Percentiles rank a stretch among this genome's conserved stretches.
Evolutionary conservation across 2,329 filamentous ascomycete species (phyloP).

Genomic region (Alternaria brassicicola): DNA sequence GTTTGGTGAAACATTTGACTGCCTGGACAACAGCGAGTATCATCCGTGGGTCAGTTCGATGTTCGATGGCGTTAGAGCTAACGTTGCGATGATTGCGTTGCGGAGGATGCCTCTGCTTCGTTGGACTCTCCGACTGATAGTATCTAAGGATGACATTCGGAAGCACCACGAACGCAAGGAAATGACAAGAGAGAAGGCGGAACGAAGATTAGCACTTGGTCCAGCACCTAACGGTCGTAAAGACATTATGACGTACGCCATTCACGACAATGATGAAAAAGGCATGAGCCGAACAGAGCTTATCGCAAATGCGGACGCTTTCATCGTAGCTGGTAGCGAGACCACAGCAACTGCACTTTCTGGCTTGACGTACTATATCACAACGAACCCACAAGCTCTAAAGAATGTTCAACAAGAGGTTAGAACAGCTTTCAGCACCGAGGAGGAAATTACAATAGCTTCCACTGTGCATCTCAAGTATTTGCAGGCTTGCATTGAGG

Average conservation of each 20-base stretch:
- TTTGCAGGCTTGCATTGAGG: slow-evolving; percentile 25
- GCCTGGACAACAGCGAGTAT: slow-evolving; percentile 37
- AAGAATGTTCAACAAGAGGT: slow-evolving; percentile 17
- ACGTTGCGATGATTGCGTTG: not conserved
- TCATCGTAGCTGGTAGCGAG: slow-evolving; percentile 48
- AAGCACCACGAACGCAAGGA: not conserved
- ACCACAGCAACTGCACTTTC: slow-evolving; percentile 23
- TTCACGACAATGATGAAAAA: slow-evolving; percentile 19
- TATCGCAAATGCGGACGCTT: slow-evolving; percentile 31
- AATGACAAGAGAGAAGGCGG: not conserved
- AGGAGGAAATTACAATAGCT: slow-evolving; percentile 17
- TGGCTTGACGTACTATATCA: slow-evolving; percentile 10
- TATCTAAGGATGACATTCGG: slow-evolving; percentile 1
- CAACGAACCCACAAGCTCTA: slow-evolving; percentile 15
- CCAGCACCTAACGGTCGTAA: not conserved
- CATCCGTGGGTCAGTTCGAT: slow-evolving; percentile 40
- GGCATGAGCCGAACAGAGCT: slow-evolving; percentile 36
- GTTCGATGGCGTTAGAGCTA: not conserved
- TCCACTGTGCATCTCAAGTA: slow-evolving; percentile 8
- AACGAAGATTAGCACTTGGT: slow-evolving; percentile 1
- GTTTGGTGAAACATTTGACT: slow-evolving; percentile 50
- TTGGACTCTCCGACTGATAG: not conserved
- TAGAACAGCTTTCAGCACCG: slow-evolving; percentile 1
- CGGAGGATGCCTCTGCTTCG: not conserved
- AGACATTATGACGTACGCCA: slow-evolving; percentile 17